These are phyloP conservation scores for Penicillium ochrochloron DNA, from an alignment of 495 filamentous ascomycete genomes.

Conservation along the genomic window DNA sequence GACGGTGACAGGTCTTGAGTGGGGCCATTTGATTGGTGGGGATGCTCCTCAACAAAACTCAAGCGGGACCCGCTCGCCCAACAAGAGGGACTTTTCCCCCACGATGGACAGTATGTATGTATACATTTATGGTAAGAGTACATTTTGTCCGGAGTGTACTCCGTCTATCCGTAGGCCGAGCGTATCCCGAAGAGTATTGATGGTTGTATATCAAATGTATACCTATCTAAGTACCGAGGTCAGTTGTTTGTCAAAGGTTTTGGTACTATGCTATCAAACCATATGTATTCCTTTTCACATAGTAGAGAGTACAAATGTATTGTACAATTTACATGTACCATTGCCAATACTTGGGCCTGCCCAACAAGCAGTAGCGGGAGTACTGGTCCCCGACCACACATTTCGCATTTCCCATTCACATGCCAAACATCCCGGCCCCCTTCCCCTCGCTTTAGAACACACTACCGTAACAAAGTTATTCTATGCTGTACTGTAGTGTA, in stretches of 20 bases:
- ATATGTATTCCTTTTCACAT: background rate
- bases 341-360: background rate
- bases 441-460: background rate
- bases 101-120: background rate
- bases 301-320: background rate
- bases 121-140: no score
- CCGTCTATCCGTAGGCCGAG: background rate
- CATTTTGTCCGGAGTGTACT: background rate
- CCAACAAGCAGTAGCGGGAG: slow-evolving; percentile 9
- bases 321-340: background rate
- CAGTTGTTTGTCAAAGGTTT: no score
- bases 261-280: no score
- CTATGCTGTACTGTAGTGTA: background rate
- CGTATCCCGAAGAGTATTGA: background rate
- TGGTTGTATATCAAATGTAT: no score
- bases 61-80: slow-evolving; percentile 27
- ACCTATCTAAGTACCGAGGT: no score
- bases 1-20: slow-evolving; percentile 3
- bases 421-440: slow-evolving; percentile 18
- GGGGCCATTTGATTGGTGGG: slow-evolving; percentile 21
- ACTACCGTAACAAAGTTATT: background rate
- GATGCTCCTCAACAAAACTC: slow-evolving; percentile 29
- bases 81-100: slow-evolving; percentile 18
- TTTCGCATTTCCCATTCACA: slow-evolving; percentile 18
- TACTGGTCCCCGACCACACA: background rate